Conservation (phyloP, 1,284 basidiomycete genomes). For the Apiotrichum veenhuisii region DNA sequence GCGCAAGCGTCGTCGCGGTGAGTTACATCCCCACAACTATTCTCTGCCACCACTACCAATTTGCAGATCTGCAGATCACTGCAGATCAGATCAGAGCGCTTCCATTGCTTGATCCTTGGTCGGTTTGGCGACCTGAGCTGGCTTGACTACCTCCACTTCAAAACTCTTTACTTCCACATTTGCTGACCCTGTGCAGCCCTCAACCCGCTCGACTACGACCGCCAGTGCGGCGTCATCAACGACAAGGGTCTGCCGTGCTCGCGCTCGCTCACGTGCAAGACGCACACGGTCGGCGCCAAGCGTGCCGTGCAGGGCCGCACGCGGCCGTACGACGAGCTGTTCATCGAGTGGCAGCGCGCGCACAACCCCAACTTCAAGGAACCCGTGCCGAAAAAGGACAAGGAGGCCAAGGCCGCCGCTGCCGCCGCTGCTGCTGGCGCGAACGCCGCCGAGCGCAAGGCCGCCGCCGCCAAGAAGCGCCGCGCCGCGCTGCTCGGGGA, state of each 20-base stretch:
- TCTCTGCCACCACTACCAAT: too few relatives aligned
- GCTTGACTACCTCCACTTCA: too few relatives aligned
- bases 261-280: constrained; percentile 96
- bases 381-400: constrained; percentile 61
- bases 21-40: too few relatives aligned
- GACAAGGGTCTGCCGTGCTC: constrained; percentile 91
- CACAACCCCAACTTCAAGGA: constrained; percentile 94
- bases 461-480: constrained; percentile 53
- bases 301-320: constrained; percentile 85
- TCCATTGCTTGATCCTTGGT: too few relatives aligned
- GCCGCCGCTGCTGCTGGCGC: background rate
- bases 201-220: constrained; percentile 81
- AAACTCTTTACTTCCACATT: too few relatives aligned
- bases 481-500: constrained; percentile 12
- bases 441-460: constrained; percentile 40
- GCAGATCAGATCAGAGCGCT: too few relatives aligned
- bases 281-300: constrained; percentile 96
- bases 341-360: constrained; percentile 87
- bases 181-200: constrained; percentile 22
- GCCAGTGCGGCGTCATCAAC: constrained; percentile 96
- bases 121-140: too few relatives aligned
- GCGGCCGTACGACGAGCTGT: constrained; percentile 76
- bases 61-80: too few relatives aligned
- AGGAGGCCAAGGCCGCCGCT: constrained; percentile 18
- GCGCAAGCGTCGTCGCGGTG: constrained; percentile 68